Base-by-base conservation (phyloP, 495 filamentous ascomycete genomes). In the Talaromyces adpressus region DNA sequence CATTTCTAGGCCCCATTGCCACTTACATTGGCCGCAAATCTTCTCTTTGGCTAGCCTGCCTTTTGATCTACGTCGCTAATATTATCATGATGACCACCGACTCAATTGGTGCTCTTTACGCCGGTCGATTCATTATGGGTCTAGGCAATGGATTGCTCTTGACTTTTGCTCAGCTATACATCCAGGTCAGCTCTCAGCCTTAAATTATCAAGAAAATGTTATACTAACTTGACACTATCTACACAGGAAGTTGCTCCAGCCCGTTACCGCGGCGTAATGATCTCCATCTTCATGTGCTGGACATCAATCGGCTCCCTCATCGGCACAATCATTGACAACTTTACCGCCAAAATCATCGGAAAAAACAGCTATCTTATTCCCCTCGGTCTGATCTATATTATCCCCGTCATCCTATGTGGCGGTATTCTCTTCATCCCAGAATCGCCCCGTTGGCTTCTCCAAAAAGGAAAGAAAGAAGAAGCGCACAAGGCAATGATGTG, bases 311-410 rank as follows among this genome's bases (percentile, higher is more conserved):
- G 82, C 14, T 76, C 81, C 7, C 76, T 87, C 16, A 72, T 87
- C 61, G 85, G 85, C 32, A 84, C 86, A n/a, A 79, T 87, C 23
- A 76, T 88, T 58, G 85, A 87, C 70, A 86, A 85, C 67, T 81
- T 80, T 63, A 83, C 84, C 1, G 72, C 75, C 6, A 75, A 74
- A 51, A 75, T 82, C 34, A 62, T 69, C 6, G 77, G 72, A 29
- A 81, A 41, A 41, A 41, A 41, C 14, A 41, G 36, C 11, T 88
- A 86, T 65, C 74, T 85, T 1, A 84, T 86, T 58, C 83, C 85
- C 4, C 75, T 88, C 0, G 84, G 84, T 8, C 74, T 87, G 25
- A 76, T 87, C 64, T 85, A 83, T 61, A 70, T 87, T 34, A 73
- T 87, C 5, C 85, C 85, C 0, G 72, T 73, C 7, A 69, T 88